Evolutionary conservation across 257 asterid genomes (phyloP), one percentile per base, ranked within the genome.

Genomic region (Solanum bulbocastanum): DNA sequence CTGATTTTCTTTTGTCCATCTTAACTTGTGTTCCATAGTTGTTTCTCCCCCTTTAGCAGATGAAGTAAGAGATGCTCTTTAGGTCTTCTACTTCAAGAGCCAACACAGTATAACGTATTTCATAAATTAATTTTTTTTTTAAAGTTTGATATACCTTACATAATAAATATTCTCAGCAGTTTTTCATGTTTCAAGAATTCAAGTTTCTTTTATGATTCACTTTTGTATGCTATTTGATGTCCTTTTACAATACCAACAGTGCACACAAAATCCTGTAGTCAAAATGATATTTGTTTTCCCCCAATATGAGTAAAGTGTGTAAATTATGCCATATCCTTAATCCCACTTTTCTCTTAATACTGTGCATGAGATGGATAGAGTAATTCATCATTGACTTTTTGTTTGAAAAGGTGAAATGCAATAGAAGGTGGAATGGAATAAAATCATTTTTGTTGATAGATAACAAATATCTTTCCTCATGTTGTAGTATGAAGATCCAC

Each of bases 401-500:
- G 2, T 6, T 52, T 82, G 71, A 33, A 30, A 18, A 82, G 16
- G 3, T 81, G 27, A 52, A 81, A 30, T 81, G 69, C 68, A 81
- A 1, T 14, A 78, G 62, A 78, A 25, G 37, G 84, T 42, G 84
- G 65, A 72, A 33, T 16, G 79, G 13, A 72, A 73, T 37, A 37
- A 10, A 22, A 74, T 20, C 30, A 36, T 46, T 73, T 82, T 30
- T 11, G 42, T 10, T 82, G 69, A 49, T 82, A 30, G 20, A 32
- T 82, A 46, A 49, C n/a, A 32, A 49, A 18, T 82, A 52, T 49
- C 11, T 49, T 49, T 49, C 44, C 69, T 82, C 69, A 82, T 94
- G 90, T 86, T 84, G 88, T 91, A 97, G 99, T 97, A 94, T 92
- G 99, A 96, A 89, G 98, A 94, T 86, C 93, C 94, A 32, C 90